Evolutionary conservation across 1,139 yeast genomes (phyloP), one percentile per base, ranked within the genome.

Genomic region (Arxiozyma heterogenica): DNA sequence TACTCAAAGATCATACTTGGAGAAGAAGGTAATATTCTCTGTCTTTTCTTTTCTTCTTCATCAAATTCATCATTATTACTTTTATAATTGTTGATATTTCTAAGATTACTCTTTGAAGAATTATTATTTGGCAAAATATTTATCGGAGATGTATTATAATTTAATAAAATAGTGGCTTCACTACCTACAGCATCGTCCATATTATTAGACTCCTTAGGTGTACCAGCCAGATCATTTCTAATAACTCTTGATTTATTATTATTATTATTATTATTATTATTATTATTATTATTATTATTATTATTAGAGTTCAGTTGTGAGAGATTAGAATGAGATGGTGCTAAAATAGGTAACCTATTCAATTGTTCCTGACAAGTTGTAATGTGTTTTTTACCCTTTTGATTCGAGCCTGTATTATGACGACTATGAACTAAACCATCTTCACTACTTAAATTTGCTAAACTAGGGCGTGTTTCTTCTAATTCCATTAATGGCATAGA

Each of bases 401-500:
- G 23, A 17, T 4, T n/a, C 2, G 27, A 12, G 5, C 18, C 15
- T n/a, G 15, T 25, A 8, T 44, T 25, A 30, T 41, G 41, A 20
- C 15, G 18, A 34, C 6, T n/a, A 34, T 34, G 17, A 34, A 34
- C n/a, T n/a, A 34, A 34, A 34, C 39, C 39, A 7, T 47, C 51
- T 22, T 44, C 23, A 20, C 38, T 30, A 17, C 27, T 41, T 15
- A 18, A 50, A 54, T 54, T 43, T 54, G 61, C 47, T 57, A 61
- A 43, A 43, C 25, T 22, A 22, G 45, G 18, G 34, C 57, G 60
- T 41, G 46, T 52, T 59, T 47, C 61, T 51, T 54, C 59, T 57
- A 53, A 51, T 38, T 65, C 69, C 59, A 65, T 60, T 48, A 65
- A 47, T 6, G 70, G 68, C 66, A 65, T 65, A 1, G 70, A 66